Base-by-base conservation (phyloP, 805 yeast genomes). In the Saccharomycopsis oosterbeekiorum region DNA sequence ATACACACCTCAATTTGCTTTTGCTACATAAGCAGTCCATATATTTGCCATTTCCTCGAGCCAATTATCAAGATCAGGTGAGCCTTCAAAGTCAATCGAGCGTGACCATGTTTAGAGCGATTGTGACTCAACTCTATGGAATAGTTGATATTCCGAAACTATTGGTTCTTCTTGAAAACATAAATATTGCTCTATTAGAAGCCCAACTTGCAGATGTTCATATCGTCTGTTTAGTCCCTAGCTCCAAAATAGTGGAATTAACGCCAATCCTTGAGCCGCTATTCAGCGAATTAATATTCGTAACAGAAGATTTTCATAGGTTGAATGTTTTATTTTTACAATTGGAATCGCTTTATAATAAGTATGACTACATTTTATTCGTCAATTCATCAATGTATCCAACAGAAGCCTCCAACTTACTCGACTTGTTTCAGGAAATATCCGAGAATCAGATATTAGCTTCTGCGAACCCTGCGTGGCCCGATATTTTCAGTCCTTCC, bases 401-500 rank as follows among this genome's bases (percentile, higher is more conserved):
- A 24, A 11, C n/a, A 9, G 1, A 21, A 5, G 34, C 53, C 11
- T 21, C 34, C 10, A 21, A 40, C 43, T 39, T 55, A 43, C 47
- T 55, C 11, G 41, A 34, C 15, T 36, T 53, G 40, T 53, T 36
- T 11, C 29, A 53, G 21, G 40, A 55, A 15, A 36, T 58, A 29
- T 43, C 26, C 12, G 55, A 53, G 11, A 55, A 58, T n/a, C 51
- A 55, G 29, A 63, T 63, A 26, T 57, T 24, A 12, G 92, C 94
- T 0, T 76, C 85, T 15, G 88, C 96, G 0, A 97, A 90, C 73
- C 77, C 83, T n/a, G 96, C 96, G 14, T 90, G 96, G 88, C 96
- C 96, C 0, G 97, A 90, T 74, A 79, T 86, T 67, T 90, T 90
- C 76, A 89, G 90, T 71, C 82, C 91, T 39, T 96, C 97, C 3